Percentiles rank a stretch among this genome's conserved stretches.
These are phyloP conservation scores for Anisodus tanguticus DNA, from an alignment of 257 asterid genomes.

Conservation along the genomic window DNA sequence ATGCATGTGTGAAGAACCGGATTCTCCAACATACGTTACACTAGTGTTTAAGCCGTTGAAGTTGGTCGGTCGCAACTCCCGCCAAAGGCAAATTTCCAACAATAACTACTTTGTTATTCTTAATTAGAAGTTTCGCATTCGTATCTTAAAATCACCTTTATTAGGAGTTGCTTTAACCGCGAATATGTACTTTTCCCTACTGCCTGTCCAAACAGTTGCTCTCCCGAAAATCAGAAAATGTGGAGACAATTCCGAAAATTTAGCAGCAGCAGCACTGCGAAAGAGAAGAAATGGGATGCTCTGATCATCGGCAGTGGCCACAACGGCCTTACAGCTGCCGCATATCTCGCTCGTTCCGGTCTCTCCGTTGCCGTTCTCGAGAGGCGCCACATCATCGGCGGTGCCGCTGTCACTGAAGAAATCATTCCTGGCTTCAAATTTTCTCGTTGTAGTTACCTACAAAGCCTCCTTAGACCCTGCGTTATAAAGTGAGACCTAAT, in stretches of 20 bases:
- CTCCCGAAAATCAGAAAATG: constrained; percentile 37
- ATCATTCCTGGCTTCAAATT: constrained; percentile 91
- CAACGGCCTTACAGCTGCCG: constrained; percentile 96
- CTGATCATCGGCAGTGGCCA: constrained; percentile 91
- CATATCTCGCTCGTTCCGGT: constrained; percentile 94
- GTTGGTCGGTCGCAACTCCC: too few species aligned
- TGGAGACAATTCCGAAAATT: constrained; percentile 57
- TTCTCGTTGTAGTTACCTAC: constrained; percentile 96
- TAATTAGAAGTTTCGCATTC: too few species aligned
- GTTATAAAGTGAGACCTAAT: constrained; percentile 53
- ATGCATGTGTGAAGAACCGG: too few species aligned
- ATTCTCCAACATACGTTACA: too few species aligned
- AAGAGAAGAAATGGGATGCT: constrained; percentile 80
- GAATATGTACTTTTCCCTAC: background rate
- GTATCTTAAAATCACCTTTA: too few species aligned
- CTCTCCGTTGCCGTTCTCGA: constrained; percentile 95
- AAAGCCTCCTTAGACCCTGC: constrained; percentile 92
- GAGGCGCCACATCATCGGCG: constrained; percentile 96
- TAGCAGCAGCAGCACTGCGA: constrained; percentile 43
- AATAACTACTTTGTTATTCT: too few species aligned
- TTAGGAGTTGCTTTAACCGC: too few species aligned
- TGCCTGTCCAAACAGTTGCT: background rate
- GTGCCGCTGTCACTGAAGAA: constrained; percentile 98
- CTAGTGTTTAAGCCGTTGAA: too few species aligned
- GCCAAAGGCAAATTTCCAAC: too few species aligned